Conservation (phyloP, 2,329 filamentous ascomycete genomes). For the Hypoxylon sp. region DNA sequence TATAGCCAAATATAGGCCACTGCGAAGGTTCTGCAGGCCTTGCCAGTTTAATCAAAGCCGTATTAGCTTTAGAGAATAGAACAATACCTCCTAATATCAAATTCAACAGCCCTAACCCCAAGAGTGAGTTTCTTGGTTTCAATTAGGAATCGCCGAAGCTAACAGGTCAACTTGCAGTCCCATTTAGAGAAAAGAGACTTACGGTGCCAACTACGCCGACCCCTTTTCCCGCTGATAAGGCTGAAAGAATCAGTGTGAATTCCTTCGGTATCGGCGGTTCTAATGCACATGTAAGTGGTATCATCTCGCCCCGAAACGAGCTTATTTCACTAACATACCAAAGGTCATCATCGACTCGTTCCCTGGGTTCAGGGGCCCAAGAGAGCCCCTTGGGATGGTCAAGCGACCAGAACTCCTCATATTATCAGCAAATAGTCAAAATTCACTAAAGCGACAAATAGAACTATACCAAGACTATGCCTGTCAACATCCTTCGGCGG, state of each 20-base stretch:
- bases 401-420: constrained; percentile 43
- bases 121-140: constrained; percentile 33
- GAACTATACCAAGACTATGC: constrained; percentile 46
- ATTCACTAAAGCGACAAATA: constrained; percentile 41
- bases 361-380: constrained; percentile 6
- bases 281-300: constrained; percentile 48
- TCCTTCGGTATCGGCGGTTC: constrained; percentile 56
- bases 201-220: constrained; percentile 42
- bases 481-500: constrained; percentile 23
- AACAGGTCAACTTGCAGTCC: constrained; percentile 32
- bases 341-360: constrained; percentile 47
- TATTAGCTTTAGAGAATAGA: constrained; percentile 51
- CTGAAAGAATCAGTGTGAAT: constrained; percentile 52
- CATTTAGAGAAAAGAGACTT: constrained; percentile 42
- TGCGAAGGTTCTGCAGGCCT: constrained; percentile 51
- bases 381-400: not conserved
- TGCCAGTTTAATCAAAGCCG: constrained; percentile 52
- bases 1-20: constrained; percentile 52
- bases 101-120: constrained; percentile 47
- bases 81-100: constrained; percentile 51
- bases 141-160: constrained; percentile 13
- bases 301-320: constrained; percentile 31
- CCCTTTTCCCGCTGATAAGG: constrained; percentile 42
- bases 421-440: constrained; percentile 44
- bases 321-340: constrained; percentile 13